Evolutionary conservation across 164 flowering plant genomes (phyloP), one percentile per base, ranked within the genome.

Genomic region (Annona squamosa): DNA sequence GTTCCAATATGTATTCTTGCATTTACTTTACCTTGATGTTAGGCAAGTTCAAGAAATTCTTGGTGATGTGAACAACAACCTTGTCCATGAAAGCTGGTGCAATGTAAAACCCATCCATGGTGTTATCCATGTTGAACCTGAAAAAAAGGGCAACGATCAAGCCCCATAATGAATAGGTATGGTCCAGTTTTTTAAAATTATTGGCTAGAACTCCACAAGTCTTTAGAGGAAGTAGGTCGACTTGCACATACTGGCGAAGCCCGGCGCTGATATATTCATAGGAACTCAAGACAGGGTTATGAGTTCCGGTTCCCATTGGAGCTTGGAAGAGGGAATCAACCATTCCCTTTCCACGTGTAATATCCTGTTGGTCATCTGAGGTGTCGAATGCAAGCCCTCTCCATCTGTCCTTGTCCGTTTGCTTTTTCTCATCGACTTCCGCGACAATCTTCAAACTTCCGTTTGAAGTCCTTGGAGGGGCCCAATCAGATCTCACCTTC

Each of bases 51-150:
- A 87, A 69, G 83, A 79, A 87, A 82, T 85, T 86, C 80, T 87
- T 87, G 75, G 86, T 71, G 73, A 85, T 82, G 84, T 87, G 88
- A 82, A 87, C 87, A 68, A 86, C 84, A 16, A 87, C 77, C 79
- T 87, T 87, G 80, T 86, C 90, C 90, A 87, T 85, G 85, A 87
- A 85, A 66, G 90, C 84, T 2, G 88, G 88, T 72, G 90, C 88
- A 5, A 87, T 85, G 82, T 87, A 87, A 57, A 80, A 81, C 5
- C 88, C 88, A 71, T 77, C 84, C 86, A 87, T 63, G 48, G 16
- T 84, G 81, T 87, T 87, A 78, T 87, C 90, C 68, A 85, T 61
- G 48, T 74, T 70, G 80, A 78, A 86, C 61, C 89, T 85, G 71
- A 65, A 74, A 52, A 9, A 12, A 66, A 12, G 44, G 42, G 5